A percentile compares a stretch with the other conserved stretches of the same genome.
Evolutionary conservation across 2,329 filamentous ascomycete species (phyloP).

Genomic region (Talaromyces verruculosus): DNA sequence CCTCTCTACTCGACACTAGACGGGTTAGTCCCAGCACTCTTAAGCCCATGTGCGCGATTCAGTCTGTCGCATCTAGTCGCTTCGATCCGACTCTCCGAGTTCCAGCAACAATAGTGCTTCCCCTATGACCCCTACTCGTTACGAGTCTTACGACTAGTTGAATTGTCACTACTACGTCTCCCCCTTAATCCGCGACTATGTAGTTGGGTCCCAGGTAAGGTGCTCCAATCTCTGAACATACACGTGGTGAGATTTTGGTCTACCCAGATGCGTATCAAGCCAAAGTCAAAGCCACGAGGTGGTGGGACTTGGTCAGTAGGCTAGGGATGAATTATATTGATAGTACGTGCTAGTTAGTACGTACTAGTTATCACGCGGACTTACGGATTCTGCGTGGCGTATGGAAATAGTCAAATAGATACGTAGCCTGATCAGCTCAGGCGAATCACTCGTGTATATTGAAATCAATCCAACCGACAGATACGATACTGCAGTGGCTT

Average conservation of each 20-base stretch:
- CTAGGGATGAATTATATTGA: background rate
- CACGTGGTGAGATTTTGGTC: background rate
- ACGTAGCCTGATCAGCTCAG: background rate
- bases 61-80: background rate
- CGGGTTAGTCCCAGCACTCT: background rate
- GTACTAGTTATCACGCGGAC: background rate
- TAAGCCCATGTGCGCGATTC: background rate
- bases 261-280: background rate
- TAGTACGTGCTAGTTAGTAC: background rate
- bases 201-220: background rate
- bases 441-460: background rate
- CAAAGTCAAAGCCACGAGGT: slow-evolving; percentile 16
- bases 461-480: background rate
- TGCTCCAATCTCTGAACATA: background rate
- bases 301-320: background rate
- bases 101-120: background rate
- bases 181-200: background rate
- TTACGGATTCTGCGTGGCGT: background rate
- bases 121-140: background rate
- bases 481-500: background rate
- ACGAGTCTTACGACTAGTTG: background rate
- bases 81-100: background rate
- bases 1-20: background rate
- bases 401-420: background rate
- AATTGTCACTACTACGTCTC: background rate